phyloP scores from a whole-genome alignment of 2,329 filamentous ascomycete species.

The Bipolaris zeicola region DNA sequence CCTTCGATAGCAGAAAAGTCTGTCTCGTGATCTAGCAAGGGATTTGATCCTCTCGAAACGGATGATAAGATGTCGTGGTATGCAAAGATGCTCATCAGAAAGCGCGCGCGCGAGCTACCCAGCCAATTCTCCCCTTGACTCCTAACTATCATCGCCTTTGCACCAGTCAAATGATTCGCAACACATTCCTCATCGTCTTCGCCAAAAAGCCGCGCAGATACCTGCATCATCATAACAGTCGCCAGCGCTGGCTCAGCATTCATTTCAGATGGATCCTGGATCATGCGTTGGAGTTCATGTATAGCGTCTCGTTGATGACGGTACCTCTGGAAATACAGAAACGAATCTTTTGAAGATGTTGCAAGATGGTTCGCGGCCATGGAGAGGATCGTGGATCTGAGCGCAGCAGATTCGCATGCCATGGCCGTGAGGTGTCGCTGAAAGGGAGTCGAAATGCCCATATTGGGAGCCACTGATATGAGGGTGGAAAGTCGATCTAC shows the following conservation, averaged over 20 bases:
- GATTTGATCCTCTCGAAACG: constrained; percentile 34
- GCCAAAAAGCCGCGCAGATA: constrained; percentile 36
- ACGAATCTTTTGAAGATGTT: constrained; percentile 24
- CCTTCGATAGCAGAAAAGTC: constrained; percentile 35
- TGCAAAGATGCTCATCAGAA: constrained; percentile 38
- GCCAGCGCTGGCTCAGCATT: constrained; percentile 33
- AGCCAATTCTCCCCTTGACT: constrained; percentile 14
- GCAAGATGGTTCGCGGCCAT: constrained; percentile 42
- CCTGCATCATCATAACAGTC: constrained; percentile 44
- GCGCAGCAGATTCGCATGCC: constrained; percentile 30
- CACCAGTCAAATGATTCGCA: constrained; percentile 39
- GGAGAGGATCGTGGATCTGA: constrained; percentile 39
- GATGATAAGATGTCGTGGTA: constrained; percentile 43
- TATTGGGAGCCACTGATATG: constrained; percentile 34
- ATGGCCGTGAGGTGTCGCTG: constrained; percentile 38
- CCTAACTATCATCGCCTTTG: constrained; percentile 38
- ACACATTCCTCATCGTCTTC: constrained; percentile 33
- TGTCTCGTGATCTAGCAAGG: constrained; percentile 28
- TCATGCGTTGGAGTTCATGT: constrained; percentile 29
- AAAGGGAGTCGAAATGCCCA: constrained; percentile 27
- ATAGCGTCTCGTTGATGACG: constrained; percentile 39
- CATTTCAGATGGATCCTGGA: constrained; percentile 28
- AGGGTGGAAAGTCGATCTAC: constrained; percentile 30
- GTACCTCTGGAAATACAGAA: constrained; percentile 32
- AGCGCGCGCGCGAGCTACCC: constrained; percentile 29